A percentile compares a stretch with the other conserved stretches of the same genome.
These are phyloP conservation scores for Mycena sanguinolenta DNA, from an alignment of 768 basidiomycete genomes.

Conservation along the genomic window DNA sequence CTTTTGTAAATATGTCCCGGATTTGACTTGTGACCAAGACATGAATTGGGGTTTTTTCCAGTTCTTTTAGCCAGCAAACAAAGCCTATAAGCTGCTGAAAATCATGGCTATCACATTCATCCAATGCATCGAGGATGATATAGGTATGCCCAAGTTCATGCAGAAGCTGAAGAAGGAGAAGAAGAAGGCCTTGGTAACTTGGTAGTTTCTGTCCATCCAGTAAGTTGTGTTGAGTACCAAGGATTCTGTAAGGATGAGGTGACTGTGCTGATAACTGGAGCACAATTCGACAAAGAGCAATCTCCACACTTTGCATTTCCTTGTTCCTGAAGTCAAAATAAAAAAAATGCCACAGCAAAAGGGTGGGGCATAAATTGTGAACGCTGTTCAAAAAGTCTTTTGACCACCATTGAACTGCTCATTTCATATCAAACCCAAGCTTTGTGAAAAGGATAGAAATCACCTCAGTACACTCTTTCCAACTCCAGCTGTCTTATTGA, in stretches of 20 bases:
- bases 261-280: no score
- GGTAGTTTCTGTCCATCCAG: background rate
- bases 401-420: background rate
- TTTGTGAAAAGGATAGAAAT: background rate
- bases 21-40: conserved; percentile 16
- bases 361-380: background rate
- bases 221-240: background rate
- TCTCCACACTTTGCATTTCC: background rate
- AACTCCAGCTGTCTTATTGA: background rate
- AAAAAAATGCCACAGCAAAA: background rate
- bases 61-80: background rate
- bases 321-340: background rate
- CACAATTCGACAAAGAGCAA: background rate
- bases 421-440: background rate
- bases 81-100: background rate
- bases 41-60: conserved; percentile 1
- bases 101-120: background rate
- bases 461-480: background rate
- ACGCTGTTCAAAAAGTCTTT: background rate
- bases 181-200: background rate
- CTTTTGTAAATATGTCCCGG: background rate
- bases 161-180: no score
- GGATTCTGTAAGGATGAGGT: background rate
- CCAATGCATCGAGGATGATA: background rate
- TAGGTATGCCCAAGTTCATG: no score